Base-by-base conservation (phyloP, 768 basidiomycete species). In the Lactifluus volemus region DNA sequence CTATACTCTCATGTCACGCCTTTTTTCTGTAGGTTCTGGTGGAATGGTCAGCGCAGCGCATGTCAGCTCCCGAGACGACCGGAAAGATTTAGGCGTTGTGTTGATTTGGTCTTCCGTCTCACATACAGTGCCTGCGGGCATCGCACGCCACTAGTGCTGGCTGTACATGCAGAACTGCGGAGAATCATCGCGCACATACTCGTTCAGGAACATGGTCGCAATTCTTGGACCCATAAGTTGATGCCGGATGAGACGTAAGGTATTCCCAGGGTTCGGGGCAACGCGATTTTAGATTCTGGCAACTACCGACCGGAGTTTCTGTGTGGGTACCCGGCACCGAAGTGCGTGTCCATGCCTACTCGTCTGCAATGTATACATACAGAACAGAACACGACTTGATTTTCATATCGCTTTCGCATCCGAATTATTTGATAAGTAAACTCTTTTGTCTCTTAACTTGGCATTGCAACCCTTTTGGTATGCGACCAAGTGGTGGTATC, bases 51-150 rank as follows among this genome's bases (percentile, higher is more conserved):
- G 21, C 19, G 32, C 34, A 32, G n/a, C 10, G 48, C 51, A 14
- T 51, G 60, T 61, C 60, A 61, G 45, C 60, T 30, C 45, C 55
- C 60, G 60, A 48, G 44, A 42, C 15, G 36, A 32, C 38, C 60
- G 60, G 60, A 50, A 25, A 25, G 12, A 25, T n/a, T 44, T 30
- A 19, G 5, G 25, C 29, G 21, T 47, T 1, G 42, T 17, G 19
- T 45, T 12, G 44, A 45, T 45, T n/a, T n/a, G 30, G 30, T 44
- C 53, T 55, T 10, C 11, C n/a, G 41, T 44, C 53, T 19, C 30
- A n/a, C 45, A 34, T 41, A 19, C 53, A 7, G 7, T 30, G 41
- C 4, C 14, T 44, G 17, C 29, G 39, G 5, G 10, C 19, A 17
- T 11, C 25, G 25, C 25, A 25, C 25, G 25, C 25, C 25, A 25